Evolutionary conservation across 2,329 filamentous ascomycete species (phyloP).

Genomic region (Amauroascus niger): DNA sequence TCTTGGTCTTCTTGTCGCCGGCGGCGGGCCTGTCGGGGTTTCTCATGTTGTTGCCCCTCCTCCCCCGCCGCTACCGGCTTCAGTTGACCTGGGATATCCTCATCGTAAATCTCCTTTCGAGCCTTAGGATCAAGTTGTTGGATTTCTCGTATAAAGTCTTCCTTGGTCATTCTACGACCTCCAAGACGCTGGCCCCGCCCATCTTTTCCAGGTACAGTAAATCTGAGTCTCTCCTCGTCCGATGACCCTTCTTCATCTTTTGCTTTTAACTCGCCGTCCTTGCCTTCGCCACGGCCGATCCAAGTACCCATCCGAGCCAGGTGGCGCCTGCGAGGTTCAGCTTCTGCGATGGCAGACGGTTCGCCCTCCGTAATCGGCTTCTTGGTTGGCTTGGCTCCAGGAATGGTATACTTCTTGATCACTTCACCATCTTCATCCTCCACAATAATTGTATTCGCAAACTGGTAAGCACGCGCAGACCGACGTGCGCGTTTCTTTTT

Average conservation of each 20-base stretch:
- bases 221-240: slow-evolving; percentile 44
- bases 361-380: slow-evolving; percentile 25
- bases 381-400: slow-evolving; percentile 27
- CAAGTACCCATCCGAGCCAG: slow-evolving; percentile 53
- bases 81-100: slow-evolving; percentile 32
- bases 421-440: slow-evolving; percentile 61
- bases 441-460: slow-evolving; percentile 61
- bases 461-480: slow-evolving; percentile 57
- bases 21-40: neutral
- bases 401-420: slow-evolving; percentile 59
- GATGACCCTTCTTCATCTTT: slow-evolving; percentile 24
- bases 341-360: slow-evolving; percentile 23
- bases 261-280: slow-evolving; percentile 25
- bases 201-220: slow-evolving; percentile 46
- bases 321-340: slow-evolving; percentile 38
- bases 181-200: slow-evolving; percentile 36
- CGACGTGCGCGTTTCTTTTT: slow-evolving; percentile 37
- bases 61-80: slow-evolving; percentile 31
- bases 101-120: slow-evolving; percentile 40
- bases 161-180: slow-evolving; percentile 53
- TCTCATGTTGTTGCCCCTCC: slow-evolving; percentile 18
- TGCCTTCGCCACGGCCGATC: slow-evolving; percentile 40
- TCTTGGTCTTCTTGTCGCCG: neutral
- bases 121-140: slow-evolving; percentile 50
- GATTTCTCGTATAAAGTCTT: slow-evolving; percentile 56